Conservation (phyloP, 1,284 basidiomycete species). For the Tilletia setariae region DNA sequence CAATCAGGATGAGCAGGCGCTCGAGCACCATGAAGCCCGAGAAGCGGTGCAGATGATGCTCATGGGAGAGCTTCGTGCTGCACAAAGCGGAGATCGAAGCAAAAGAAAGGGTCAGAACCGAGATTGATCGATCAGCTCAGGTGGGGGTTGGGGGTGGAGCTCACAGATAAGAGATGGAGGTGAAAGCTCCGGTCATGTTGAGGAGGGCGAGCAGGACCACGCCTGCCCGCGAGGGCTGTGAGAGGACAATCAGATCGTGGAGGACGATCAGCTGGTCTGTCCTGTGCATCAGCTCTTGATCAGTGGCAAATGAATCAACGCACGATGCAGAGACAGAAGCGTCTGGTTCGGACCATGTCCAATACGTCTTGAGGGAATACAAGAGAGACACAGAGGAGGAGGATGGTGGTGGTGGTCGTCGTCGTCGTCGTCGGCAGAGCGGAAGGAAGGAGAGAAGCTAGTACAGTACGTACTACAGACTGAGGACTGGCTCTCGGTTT, state of each 20-base stretch:
- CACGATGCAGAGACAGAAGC: conserved; percentile 3
- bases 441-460: too few species aligned
- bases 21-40: neutral
- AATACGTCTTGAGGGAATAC: neutral
- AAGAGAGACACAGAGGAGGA: neutral
- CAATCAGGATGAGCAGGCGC: neutral
- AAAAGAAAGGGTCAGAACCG: too few species aligned
- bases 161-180: neutral
- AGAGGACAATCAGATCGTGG: too few species aligned
- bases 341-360: neutral
- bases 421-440: neutral
- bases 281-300: too few species aligned
- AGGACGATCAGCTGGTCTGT: too few species aligned
- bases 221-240: conserved; percentile 2
- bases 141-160: neutral
- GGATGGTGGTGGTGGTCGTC: neutral
- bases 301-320: neutral
- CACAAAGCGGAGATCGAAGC: too few species aligned
- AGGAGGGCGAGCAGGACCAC: neutral
- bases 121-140: too few species aligned
- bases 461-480: too few species aligned
- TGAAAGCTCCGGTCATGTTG: neutral
- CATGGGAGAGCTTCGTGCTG: too few species aligned
- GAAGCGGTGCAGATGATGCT: too few species aligned
- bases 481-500: too few species aligned